Conservation (phyloP, 805 yeast species). For the Komagataella ulmi region DNA sequence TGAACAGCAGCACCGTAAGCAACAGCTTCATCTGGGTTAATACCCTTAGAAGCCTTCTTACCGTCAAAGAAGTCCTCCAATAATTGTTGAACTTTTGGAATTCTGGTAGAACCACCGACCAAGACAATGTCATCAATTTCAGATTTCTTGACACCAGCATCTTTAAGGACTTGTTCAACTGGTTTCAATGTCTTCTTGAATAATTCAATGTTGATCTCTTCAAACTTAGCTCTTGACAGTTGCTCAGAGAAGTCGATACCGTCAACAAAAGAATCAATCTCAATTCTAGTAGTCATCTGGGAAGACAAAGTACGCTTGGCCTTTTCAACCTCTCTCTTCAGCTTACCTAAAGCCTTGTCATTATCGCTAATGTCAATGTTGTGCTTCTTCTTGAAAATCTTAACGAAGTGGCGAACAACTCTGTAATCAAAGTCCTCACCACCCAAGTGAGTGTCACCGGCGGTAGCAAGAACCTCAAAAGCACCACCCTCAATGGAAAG, state of each 20-base stretch:
- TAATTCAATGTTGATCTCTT: slow-evolving; percentile 85
- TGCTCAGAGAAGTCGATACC: slow-evolving; percentile 95
- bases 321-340: slow-evolving; percentile 96
- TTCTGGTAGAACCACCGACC: slow-evolving; percentile 99
- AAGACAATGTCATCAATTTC: slow-evolving; percentile 91
- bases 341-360: slow-evolving; percentile 80
- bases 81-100: slow-evolving; percentile 94
- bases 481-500: slow-evolving; percentile 85
- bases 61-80: slow-evolving; percentile 85
- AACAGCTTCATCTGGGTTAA: slow-evolving; percentile 99
- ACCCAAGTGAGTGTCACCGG: slow-evolving; percentile 96
- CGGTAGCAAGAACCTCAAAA: slow-evolving; percentile 85
- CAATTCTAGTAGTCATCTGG: slow-evolving; percentile 91
- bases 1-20: slow-evolving; percentile 99
- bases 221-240: slow-evolving; percentile 94
- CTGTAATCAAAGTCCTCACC: slow-evolving; percentile 94
- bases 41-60: slow-evolving; percentile 93
- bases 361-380: slow-evolving; percentile 71
- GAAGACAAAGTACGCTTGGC: slow-evolving; percentile 94
- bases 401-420: slow-evolving; percentile 76
- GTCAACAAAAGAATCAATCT: slow-evolving; percentile 88
- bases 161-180: slow-evolving; percentile 90
- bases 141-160: slow-evolving; percentile 75
- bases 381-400: slow-evolving; percentile 86
- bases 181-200: slow-evolving; percentile 94